Evolutionary conservation across 345 rosid genomes (phyloP), one percentile per base, ranked within the genome.

Genomic region (Brassica incana): DNA sequence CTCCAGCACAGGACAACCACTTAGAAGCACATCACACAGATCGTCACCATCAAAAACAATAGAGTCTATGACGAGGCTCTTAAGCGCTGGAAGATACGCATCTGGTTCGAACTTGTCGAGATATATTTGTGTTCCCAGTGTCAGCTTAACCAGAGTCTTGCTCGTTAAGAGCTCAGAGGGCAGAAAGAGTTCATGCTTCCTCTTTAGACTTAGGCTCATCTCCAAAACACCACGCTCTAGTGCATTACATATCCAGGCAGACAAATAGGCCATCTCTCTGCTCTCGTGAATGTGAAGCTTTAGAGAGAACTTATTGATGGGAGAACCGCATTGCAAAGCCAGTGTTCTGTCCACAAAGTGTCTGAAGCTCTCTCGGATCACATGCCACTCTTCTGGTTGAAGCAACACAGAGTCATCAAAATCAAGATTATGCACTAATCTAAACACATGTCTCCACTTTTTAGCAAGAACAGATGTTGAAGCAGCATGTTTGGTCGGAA

Each of bases 51-150:
- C 12, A 1, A 76, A 36, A 25, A 10, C 60, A 18, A 58, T 6
- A 1, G 62, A 0, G 18, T 76, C 74, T 5, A 76, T 16, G 10
- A 18, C 40, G 32, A 76, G 68, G 10, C 12, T 10, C 79, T 76
- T 76, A 5, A 76, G 80, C 18, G 80, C 18, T 27, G 80, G 74
- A 29, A 68, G 74, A 3, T 25, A 68, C 10, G 38, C 69, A 8
- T 69, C 0, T 38, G 61, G 5, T 27, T 48, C 50, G 12, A 29
- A 18, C 23, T 38, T 4, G 1, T 12, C 25, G 3, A 16, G 2
- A 4, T 0, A 16, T 4, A 68, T 4, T 1, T 12, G 2, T 56
- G 73, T 67, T 15, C 61, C 73, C 20, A 76, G 7, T 15, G 73
- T 15, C 30, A 67, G 67, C 67, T 59, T 76, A 27, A 76, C 79